Percentiles rank a stretch among this genome's conserved stretches.
Evolutionary conservation across 495 filamentous ascomycete species (phyloP).

Genomic region (Aspergillus cristatus): DNA sequence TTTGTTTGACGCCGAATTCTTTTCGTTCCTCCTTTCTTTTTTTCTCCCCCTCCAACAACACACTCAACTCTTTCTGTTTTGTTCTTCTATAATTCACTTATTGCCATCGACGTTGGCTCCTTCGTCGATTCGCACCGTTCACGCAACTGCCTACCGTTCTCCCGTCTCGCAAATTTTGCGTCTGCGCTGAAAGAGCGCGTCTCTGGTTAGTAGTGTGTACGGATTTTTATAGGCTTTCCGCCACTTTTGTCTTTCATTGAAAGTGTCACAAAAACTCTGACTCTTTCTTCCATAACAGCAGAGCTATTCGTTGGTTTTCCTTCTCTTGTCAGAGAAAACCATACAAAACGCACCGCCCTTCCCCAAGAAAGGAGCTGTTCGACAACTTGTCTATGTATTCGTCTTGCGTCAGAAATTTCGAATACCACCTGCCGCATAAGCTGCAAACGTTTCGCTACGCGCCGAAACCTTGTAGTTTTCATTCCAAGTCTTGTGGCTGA

Average conservation of each 20-base stretch:
- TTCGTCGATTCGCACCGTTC: too few species aligned
- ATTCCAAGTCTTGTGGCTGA: conserved; percentile 84
- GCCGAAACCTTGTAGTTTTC: conserved; percentile 79
- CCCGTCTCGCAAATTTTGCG: too few species aligned
- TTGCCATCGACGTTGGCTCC: too few species aligned
- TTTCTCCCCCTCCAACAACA: not conserved
- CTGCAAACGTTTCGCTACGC: conserved; percentile 89
- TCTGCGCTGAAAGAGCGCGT: too few species aligned
- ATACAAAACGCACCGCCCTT: conserved; percentile 12
- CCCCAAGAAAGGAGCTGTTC: conserved; percentile 15
- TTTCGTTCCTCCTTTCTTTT: not conserved
- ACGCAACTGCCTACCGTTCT: too few species aligned
- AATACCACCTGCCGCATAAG: conserved; percentile 81
- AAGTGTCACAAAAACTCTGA: conserved; percentile 20
- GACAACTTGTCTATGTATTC: conserved; percentile 70
- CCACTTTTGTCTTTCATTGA: conserved; percentile 3
- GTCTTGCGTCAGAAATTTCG: conserved; percentile 62
- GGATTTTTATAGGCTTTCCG: conserved; percentile 7
- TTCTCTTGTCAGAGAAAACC: conserved; percentile 30
- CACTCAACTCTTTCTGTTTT: too few species aligned
- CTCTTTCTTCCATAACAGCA: conserved; percentile 5
- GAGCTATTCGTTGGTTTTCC: conserved; percentile 30
- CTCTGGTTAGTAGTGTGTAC: conserved; percentile 14
- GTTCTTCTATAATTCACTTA: too few species aligned
- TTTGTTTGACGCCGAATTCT: too few species aligned